Base-by-base conservation (phyloP, 805 yeast species). In the Ogataea sp. region DNA sequence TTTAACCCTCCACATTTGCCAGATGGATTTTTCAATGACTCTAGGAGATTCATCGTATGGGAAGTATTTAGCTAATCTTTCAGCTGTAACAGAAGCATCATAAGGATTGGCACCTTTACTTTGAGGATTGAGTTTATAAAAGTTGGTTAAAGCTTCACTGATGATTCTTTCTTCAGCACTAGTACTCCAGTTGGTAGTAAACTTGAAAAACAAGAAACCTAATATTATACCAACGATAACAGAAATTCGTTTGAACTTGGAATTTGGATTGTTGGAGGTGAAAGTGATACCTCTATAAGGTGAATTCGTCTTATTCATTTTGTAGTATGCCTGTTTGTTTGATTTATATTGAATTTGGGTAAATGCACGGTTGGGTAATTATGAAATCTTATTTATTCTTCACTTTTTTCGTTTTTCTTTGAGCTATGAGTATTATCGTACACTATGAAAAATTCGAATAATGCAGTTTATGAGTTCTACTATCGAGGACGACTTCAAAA, bases 1-100 rank as follows among this genome's bases (percentile, higher is more conserved):
- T 27, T 53, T 49, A 35, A 56, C 61, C 44, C 57, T 59, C 64
- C 64, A 59, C 64, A 58, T 59, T 42, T 59, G 64, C 51, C 58
- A 53, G 32, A 59, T 53, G 17, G 47, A 55, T 41, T 56, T 57
- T 27, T 58, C 59, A 26, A 59, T 59, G 43, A 55, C 48, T 41
- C 56, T 50, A 38, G 62, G 61, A 18, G 58, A 45, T 28, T 50
- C 53, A 43, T 59, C 62, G 40, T 52, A 59, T 6, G 62, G 62
- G 51, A 59, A 59, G 34, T 47, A 47, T 31, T 46, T 55, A 2
- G 53, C 46, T 23, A 59, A 40, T 44, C 64, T 53, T 26, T 56
- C 58, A 32, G 55, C 46, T 1, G 62, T 58, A 16, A 53, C 55
- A 7, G 55, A 46, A 6, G 59, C 59, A 40, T 53, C 55, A 28